These are phyloP conservation scores for Pichia cephalocereana DNA, from an alignment of 805 yeast genomes.

Conservation along the genomic window DNA sequence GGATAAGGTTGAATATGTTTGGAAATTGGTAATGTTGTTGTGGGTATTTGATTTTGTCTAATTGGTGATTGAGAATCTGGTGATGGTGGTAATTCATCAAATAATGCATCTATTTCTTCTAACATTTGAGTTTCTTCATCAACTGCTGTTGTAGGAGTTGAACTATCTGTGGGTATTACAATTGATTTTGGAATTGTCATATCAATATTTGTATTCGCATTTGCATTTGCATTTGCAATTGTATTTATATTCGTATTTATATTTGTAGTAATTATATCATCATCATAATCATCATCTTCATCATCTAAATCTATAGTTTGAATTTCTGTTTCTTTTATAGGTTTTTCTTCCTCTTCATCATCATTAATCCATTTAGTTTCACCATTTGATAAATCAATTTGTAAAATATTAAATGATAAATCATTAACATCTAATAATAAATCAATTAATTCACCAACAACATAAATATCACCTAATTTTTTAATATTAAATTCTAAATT, in stretches of 20 bases:
- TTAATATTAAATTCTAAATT: slow-evolving; percentile 26
- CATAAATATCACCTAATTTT: slow-evolving; percentile 24
- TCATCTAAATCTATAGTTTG: slow-evolving; percentile 1
- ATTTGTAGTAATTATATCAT: background rate
- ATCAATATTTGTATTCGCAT: background rate
- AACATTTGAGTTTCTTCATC: slow-evolving; percentile 7
- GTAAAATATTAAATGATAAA: slow-evolving; percentile 6
- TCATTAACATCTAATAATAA: slow-evolving; percentile 14
- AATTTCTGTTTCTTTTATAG: slow-evolving; percentile 3
- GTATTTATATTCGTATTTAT: background rate
- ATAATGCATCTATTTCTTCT: slow-evolving; percentile 4
- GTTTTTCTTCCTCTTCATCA: slow-evolving; percentile 11
- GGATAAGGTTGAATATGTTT: background rate
- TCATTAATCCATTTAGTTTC: slow-evolving; percentile 16
- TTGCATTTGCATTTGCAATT: too few relatives aligned
- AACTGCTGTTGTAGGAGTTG: background rate
- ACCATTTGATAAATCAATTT: slow-evolving; percentile 10
- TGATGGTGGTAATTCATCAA: slow-evolving; percentile 1
- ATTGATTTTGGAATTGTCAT: background rate
- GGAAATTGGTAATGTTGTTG: background rate
- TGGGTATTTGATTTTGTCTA: background rate
- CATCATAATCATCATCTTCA: slow-evolving; percentile 12
- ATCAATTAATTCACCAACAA: slow-evolving; percentile 24
- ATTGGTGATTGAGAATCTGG: background rate
- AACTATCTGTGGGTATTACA: background rate